phyloP scores from a whole-genome alignment of 179 eudicot species.

The Beta lomatogona region DNA sequence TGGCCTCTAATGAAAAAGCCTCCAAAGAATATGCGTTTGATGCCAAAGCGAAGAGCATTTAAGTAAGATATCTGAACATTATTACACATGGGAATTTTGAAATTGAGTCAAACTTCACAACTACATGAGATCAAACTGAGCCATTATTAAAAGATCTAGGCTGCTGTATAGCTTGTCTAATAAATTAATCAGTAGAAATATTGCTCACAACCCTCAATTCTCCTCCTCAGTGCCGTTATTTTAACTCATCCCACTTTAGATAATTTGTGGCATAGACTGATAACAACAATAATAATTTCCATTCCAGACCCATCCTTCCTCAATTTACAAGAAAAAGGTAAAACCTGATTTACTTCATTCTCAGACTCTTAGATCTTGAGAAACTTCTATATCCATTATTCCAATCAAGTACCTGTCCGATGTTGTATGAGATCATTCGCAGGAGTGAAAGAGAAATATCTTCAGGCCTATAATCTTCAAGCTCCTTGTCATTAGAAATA shows the following conservation, averaged over 20 bases:
- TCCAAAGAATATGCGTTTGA: constrained; percentile 94
- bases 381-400: not conserved
- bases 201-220: not conserved
- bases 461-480: constrained; percentile 92
- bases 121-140: not conserved
- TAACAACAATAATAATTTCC: not conserved
- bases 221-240: not conserved
- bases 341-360: not conserved
- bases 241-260: not conserved
- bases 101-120: not conserved
- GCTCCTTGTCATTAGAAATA: constrained; percentile 82
- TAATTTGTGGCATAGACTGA: not conserved
- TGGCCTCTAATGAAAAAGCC: constrained; percentile 98
- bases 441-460: constrained; percentile 93
- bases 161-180: not conserved
- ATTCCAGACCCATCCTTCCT: not conserved
- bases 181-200: not conserved
- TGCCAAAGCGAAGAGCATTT: constrained; percentile 90
- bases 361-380: constrained; percentile 12
- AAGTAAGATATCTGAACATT: constrained; percentile 77
- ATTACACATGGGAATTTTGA: constrained; percentile 8
- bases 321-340: not conserved
- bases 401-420: constrained; percentile 74
- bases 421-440: constrained; percentile 98
- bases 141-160: not conserved